Conservation (phyloP, 2,329 filamentous ascomycete genomes). For the Fusarium subglutinans region DNA sequence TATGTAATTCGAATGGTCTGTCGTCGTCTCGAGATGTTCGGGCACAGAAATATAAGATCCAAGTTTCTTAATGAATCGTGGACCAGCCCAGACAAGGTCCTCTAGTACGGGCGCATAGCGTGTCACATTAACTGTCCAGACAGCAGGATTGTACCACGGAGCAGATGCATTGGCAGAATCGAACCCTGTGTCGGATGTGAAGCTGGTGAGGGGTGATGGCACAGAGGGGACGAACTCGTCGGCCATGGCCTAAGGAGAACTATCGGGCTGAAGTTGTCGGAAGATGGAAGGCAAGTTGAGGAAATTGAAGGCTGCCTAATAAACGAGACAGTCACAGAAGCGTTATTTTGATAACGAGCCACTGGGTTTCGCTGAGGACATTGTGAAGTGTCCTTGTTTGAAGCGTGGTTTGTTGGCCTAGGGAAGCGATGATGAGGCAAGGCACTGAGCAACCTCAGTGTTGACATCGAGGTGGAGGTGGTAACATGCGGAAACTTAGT, state of each 20-base stretch:
- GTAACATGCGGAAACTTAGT: not conserved
- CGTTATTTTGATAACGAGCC: slow-evolving; percentile 17
- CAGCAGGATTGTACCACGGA: slow-evolving; percentile 64
- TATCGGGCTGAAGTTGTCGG: slow-evolving; percentile 6
- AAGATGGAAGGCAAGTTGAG: not conserved
- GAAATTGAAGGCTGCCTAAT: not conserved
- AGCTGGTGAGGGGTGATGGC: slow-evolving; percentile 32
- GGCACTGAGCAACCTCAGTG: slow-evolving; percentile 1
- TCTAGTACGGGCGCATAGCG: slow-evolving; percentile 71
- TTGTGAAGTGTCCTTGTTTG: slow-evolving; percentile 33
- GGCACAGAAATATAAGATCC: slow-evolving; percentile 69
- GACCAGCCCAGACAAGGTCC: slow-evolving; percentile 75
- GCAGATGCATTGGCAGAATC: slow-evolving; percentile 13
- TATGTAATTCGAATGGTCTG: slow-evolving; percentile 51
- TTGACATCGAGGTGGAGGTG: slow-evolving; percentile 23
- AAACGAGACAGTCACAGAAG: not conserved
- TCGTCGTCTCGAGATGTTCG: slow-evolving; percentile 63
- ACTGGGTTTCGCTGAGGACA: slow-evolving; percentile 28
- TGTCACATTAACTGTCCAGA: slow-evolving; percentile 67
- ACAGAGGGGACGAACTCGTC: slow-evolving; percentile 33
- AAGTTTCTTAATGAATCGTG: slow-evolving; percentile 74
- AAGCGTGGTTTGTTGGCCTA: slow-evolving; percentile 24
- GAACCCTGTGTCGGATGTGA: slow-evolving; percentile 17
- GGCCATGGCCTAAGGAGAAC: slow-evolving; percentile 35
- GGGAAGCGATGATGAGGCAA: slow-evolving; percentile 20